phyloP scores from a whole-genome alignment of 176 grass and related monocot genomes.

The Oryza coarctata region DNA sequence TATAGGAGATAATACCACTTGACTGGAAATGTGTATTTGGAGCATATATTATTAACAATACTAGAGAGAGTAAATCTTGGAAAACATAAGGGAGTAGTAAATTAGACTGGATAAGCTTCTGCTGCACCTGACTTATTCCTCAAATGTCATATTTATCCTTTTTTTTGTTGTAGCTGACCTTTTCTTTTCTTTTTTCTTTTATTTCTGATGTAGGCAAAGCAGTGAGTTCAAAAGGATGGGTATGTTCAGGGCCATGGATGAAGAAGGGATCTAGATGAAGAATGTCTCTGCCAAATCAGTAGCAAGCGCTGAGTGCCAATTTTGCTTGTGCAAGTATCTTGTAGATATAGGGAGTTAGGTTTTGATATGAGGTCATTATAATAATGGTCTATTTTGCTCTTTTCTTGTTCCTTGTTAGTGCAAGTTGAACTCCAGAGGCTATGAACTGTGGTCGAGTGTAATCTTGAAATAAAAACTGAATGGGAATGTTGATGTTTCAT shows the following conservation, averaged over 20 bases:
- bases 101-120: neutral
- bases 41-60: neutral
- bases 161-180: neutral
- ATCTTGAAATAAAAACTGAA: constrained; percentile 46
- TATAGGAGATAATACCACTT: neutral
- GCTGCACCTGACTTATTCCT: neutral
- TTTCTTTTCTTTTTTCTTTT: neutral
- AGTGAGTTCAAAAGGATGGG: constrained; percentile 15
- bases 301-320: constrained; percentile 48
- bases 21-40: neutral
- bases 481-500: constrained; percentile 23
- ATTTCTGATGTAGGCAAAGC: constrained; percentile 52
- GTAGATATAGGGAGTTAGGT: constrained; percentile 51
- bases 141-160: neutral
- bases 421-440: constrained; percentile 25
- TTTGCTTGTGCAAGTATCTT: constrained; percentile 48
- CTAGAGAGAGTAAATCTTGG: neutral
- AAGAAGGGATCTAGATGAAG: neutral
- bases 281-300: constrained; percentile 33
- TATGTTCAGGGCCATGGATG: constrained; percentile 28
- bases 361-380: constrained; percentile 3
- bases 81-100: neutral
- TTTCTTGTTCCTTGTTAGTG: constrained; percentile 31
- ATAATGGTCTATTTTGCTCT: constrained; percentile 45
- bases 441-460: constrained; percentile 34